Evolutionary conservation across 768 basidiomycete species (phyloP).

Genomic region (Mycena venus): DNA sequence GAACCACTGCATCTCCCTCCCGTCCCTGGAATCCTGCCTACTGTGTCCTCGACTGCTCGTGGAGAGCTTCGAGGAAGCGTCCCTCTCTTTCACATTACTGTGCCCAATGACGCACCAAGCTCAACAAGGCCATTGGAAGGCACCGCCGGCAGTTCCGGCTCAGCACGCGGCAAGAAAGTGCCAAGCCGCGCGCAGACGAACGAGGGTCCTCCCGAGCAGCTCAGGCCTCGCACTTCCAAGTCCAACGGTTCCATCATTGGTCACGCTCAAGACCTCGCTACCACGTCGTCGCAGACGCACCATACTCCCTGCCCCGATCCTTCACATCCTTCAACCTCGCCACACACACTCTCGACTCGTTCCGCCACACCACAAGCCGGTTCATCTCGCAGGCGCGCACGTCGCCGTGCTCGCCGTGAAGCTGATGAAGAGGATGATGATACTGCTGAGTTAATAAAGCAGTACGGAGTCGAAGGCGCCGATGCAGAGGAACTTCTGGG

Average conservation of each 20-base stretch:
- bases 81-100: not conserved
- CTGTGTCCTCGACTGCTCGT: not conserved
- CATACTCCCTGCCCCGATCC: not conserved
- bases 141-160: not conserved
- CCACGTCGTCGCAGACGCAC: not conserved
- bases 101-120: not conserved
- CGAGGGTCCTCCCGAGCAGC: not conserved
- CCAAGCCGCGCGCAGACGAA: not conserved
- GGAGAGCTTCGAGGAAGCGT: not conserved
- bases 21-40: not conserved
- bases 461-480: not conserved
- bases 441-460: not conserved
- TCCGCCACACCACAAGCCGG: not conserved
- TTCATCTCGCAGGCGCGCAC: not conserved
- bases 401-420: not conserved
- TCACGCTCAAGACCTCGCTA: not conserved
- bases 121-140: not conserved
- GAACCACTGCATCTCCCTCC: not conserved
- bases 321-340: not conserved
- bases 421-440: slow-evolving; percentile 1
- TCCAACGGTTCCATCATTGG: not conserved
- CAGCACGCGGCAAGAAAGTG: not conserved
- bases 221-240: not conserved
- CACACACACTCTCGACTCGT: not conserved
- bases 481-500: not conserved